Evolutionary conservation across 352 stramenopile species (phyloP), one percentile per base, ranked within the genome.

Genomic region (Globisporangium ultimum): DNA sequence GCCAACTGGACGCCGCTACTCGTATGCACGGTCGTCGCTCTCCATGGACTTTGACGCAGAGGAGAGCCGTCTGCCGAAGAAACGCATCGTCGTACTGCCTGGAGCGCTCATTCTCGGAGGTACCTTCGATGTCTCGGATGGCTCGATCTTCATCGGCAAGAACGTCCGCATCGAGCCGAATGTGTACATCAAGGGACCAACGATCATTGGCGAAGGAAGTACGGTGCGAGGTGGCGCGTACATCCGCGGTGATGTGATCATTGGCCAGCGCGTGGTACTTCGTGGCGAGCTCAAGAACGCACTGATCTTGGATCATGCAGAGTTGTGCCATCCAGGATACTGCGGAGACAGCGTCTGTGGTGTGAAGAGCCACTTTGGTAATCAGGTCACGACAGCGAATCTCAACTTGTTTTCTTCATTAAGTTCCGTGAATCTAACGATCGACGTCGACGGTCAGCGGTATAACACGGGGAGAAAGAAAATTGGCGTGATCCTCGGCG

Each of bases 381-480:
- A 93, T 70, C 84, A 93, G 60, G 84, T 88, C 24, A 90, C 84
- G 32, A 91, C 84, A 2, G 84, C 84, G 0, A 91, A 93, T 53
- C 66, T 93, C 38, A 84, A 72, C 40, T 60, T 93, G 11, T 71
- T 93, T 40, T 59, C 57, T 18, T 58, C 54, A 42, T 60, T 56
- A 10, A 15, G 66, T 55, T 20, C 58, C 32, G 76, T 5, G 13
- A 88, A 59, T 50, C 58, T 68, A 41, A 65, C 40, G 43, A 69
- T 72, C 36, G 67, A 77, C 9, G 65, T 78, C 17, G 63, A 66
- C 21, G 67, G 58, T 2, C 55, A 64, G 48, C 64, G 54, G 13
- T 90, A 87, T 55, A 70, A 91, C 60, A 89, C 79, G 0, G 78
- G 84, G 0, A 71, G 77, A 22, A 85, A 67, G 48, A 93, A 93